Base-by-base conservation (phyloP, 306 rosid species). In the Castanospermum australe region DNA sequence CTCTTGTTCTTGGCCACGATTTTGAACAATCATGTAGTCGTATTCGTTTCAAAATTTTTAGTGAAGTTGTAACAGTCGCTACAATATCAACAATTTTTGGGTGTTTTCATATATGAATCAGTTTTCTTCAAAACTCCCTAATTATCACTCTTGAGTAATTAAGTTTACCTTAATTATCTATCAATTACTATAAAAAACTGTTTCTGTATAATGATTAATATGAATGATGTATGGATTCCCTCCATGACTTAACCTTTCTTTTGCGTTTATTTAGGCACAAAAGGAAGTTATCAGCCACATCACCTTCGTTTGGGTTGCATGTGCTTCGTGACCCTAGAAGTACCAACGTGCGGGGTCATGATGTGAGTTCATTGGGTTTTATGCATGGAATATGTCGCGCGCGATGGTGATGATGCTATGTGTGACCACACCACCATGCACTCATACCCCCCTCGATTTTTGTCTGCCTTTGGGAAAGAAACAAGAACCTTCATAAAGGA, bases 401-500 rank as follows among this genome's bases (percentile, higher is more conserved):
- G 32, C 41, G 20, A 48, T 56, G 20, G 38, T 56, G 38, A 20
- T 30, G 60, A 36, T 60, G 67, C 9, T 10, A 44, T 52, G 52
- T 48, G 35, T 56, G 36, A 52, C 11, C 76, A 54, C 77, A 33
- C 17, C 5, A 54, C 28, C 67, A 42, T 76, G 45, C 44, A 24
- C 22, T 38, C n/a, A 0, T 0, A 0, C 2, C 21, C 10, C 18
- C 30, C 8, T n/a, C n/a, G n/a, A n/a, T n/a, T n/a, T n/a, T n/a
- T n/a, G n/a, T n/a, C n/a, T n/a, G 73, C 81, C 72, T 71, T 57
- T 4, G 17, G 30, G 83, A 81, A 67, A 50, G 75, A 73, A 15
- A 22, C 71, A 42, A 0, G 76, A n/a, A n/a, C n/a, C n/a, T n/a
- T n/a, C n/a, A 83, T 5, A 33, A 22, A 52, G 74, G 24, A 10